Evolutionary conservation across 345 rosid genomes (phyloP), one percentile per base, ranked within the genome.

Genomic region (Carallia pectinifolia): DNA sequence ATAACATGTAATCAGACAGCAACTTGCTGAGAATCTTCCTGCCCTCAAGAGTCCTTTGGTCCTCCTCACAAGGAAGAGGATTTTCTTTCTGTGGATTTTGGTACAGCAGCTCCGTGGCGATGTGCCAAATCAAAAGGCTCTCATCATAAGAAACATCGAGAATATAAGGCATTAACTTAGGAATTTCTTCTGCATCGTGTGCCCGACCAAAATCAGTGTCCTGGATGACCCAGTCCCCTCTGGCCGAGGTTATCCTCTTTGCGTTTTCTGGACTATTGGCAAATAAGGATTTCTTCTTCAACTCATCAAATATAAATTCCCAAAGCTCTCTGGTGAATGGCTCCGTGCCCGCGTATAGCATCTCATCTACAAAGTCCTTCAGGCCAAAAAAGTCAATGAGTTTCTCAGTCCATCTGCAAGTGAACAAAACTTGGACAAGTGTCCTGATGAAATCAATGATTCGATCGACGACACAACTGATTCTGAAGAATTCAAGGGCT

Each of bases 221-320:
- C 4, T 73, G 76, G 29, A 89, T 82, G 44, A 79, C 70, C 86
- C 87, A 81, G 3, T 88, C 86, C 4, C 96, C 94, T 71, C 82
- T 82, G 3, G 90, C 86, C 1, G 85, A 68, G 47, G 78, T 78
- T 30, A 85, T 82, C 65, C 74, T 79, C 78, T 69, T 84, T 47
- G 87, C 84, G 8, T 74, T 72, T 44, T 82, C 82, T 6, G 81
- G 70, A 65, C 83, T 76, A 3, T 82, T 82, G 7, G 87, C 86
- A 0, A 65, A 53, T 0, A 18, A 19, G 4, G 89, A 80, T 76
- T 88, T 90, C 0, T 39, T 8, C 30, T 30, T 63, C 61, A 86
- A 72, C 71, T 88, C 84, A 1, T 2, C 0, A 58, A 86, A 85
- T 47, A 90, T 88, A 55, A 82, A 81, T 9, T 66, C 33, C 91